Percentiles rank a stretch among this genome's conserved stretches.
Conservation (phyloP, 2,329 filamentous ascomycete species). For the Aspergillus sp. region DNA sequence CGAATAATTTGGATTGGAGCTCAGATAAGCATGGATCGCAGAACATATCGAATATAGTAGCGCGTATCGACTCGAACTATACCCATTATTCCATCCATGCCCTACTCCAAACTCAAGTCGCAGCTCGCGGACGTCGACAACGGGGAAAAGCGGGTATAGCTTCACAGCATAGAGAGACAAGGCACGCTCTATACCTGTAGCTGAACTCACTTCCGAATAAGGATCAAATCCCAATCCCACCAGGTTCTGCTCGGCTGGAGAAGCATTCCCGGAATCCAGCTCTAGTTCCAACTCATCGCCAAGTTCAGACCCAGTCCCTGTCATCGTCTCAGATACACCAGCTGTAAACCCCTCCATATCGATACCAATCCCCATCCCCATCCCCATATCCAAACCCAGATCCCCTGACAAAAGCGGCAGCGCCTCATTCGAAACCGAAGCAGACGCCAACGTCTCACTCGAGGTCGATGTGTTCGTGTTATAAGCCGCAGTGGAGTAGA, state of each 20-base stretch:
- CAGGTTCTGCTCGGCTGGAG: neutral
- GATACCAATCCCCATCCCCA: neutral
- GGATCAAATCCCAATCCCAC: neutral
- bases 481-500: neutral
- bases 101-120: neutral
- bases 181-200: neutral
- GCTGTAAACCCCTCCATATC: neutral
- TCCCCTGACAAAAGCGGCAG: neutral
- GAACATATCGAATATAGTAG: neutral
- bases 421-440: neutral
- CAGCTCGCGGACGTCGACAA: neutral
- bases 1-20: neutral
- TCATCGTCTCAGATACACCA: neutral
- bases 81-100: neutral
- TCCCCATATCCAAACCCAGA: neutral
- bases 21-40: neutral
- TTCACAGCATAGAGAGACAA: neutral
- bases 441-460: neutral
- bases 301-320: neutral
- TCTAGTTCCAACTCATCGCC: neutral
- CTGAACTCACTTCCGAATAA: no score
- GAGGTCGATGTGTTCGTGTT: neutral
- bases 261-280: neutral
- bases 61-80: neutral
- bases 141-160: slow-evolving; percentile 1